Evolutionary conservation across 2,329 filamentous ascomycete species (phyloP).

Genomic region (Diaporthe sp.): DNA sequence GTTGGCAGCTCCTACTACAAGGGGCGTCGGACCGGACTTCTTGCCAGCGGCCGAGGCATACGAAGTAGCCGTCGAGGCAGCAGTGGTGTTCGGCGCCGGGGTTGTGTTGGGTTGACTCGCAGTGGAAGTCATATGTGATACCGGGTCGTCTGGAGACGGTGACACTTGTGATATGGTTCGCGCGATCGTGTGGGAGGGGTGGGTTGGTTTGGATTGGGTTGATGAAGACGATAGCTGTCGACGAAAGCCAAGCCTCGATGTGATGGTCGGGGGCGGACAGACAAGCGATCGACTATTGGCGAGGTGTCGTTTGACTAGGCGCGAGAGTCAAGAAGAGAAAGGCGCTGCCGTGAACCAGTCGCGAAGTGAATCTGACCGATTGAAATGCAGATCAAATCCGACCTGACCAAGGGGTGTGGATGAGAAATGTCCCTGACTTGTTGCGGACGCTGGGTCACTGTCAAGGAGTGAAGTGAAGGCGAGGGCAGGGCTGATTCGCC

Average conservation of each 20-base stretch:
- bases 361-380: slow-evolving; percentile 37
- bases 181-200: slow-evolving; percentile 29
- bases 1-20: slow-evolving; percentile 72
- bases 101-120: slow-evolving; percentile 67
- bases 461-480: slow-evolving; percentile 33
- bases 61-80: slow-evolving; percentile 68
- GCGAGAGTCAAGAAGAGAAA: slow-evolving; percentile 32
- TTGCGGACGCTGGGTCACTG: slow-evolving; percentile 31
- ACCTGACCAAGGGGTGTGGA: slow-evolving; percentile 17
- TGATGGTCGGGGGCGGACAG: slow-evolving; percentile 16
- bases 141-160: slow-evolving; percentile 41
- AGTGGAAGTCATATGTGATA: slow-evolving; percentile 73
- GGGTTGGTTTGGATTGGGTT: background rate
- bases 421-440: slow-evolving; percentile 21
- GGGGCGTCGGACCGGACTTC: slow-evolving; percentile 73
- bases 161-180: slow-evolving; percentile 38
- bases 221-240: slow-evolving; percentile 7
- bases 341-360: slow-evolving; percentile 33
- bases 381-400: slow-evolving; percentile 18
- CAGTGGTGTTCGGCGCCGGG: slow-evolving; percentile 70
- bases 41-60: slow-evolving; percentile 78
- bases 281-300: slow-evolving; percentile 6
- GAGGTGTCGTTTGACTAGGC: slow-evolving; percentile 8
- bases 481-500: slow-evolving; percentile 23
- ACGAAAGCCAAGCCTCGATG: slow-evolving; percentile 26